A percentile compares a stretch with the other conserved stretches of the same genome.
Conservation (phyloP, 345 rosid species). For the Gossypium anomalum region DNA sequence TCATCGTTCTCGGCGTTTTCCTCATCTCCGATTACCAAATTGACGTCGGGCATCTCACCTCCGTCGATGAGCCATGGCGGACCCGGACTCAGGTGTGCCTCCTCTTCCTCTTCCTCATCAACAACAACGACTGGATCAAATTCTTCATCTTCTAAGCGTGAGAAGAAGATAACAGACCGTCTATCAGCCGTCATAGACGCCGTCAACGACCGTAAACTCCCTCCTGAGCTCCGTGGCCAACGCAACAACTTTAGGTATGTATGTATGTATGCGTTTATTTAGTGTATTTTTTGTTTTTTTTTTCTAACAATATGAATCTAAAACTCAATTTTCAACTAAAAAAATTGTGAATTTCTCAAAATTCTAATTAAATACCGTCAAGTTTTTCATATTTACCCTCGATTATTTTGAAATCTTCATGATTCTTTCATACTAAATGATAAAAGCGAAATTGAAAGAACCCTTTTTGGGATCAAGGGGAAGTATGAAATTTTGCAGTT, state of each 20-base stretch:
- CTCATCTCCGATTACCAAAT: conserved; percentile 7
- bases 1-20: conserved; percentile 19
- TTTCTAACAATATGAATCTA: neutral
- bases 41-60: conserved; percentile 13
- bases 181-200: conserved; percentile 64
- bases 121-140: conserved; percentile 28
- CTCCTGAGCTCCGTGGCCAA: conserved; percentile 85
- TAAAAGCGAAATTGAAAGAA: neutral
- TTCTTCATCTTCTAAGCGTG: conserved; percentile 33
- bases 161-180: conserved; percentile 53
- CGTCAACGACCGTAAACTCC: conserved; percentile 79
- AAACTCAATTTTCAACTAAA: neutral
- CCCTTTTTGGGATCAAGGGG: neutral
- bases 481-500: neutral
- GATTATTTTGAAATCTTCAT: conserved; percentile 2
- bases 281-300: neutral
- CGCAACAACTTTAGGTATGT: conserved; percentile 62
- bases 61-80: conserved; percentile 17
- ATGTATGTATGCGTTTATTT: neutral
- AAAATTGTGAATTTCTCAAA: neutral
- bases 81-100: conserved; percentile 26
- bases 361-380: neutral
- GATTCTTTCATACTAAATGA: neutral
- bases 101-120: conserved; percentile 33
- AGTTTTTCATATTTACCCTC: neutral